phyloP scores from a whole-genome alignment of 768 basidiomycete genomes.

The Tylopilus rubrobrunneus region DNA sequence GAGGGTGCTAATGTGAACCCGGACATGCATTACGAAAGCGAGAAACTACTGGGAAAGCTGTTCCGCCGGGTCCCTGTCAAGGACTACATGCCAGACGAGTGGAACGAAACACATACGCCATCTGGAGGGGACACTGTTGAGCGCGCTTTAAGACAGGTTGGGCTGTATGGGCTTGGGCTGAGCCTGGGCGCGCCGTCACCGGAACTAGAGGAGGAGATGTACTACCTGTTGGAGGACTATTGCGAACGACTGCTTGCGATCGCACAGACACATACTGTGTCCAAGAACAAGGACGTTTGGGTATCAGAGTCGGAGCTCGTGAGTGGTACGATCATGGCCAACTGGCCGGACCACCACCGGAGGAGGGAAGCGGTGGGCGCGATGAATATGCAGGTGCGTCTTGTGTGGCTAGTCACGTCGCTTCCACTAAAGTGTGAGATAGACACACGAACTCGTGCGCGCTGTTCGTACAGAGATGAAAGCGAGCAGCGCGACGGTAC shows the following conservation, averaged over 20 bases:
- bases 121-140: conserved; percentile 28
- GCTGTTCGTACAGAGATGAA: conserved; percentile 35
- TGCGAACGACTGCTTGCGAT: conserved; percentile 32
- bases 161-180: conserved; percentile 33
- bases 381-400: conserved; percentile 43
- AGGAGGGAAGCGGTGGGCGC: conserved; percentile 37
- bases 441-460: conserved; percentile 39
- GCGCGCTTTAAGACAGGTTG: conserved; percentile 20
- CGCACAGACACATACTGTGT: conserved; percentile 34
- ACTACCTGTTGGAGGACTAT: conserved; percentile 34
- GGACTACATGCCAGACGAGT: conserved; percentile 29
- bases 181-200: conserved; percentile 18
- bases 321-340: conserved; percentile 44
- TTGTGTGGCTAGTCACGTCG: neutral
- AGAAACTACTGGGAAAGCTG: conserved; percentile 40
- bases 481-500: conserved; percentile 2
- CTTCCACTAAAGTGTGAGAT: conserved; percentile 6
- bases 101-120: conserved; percentile 16
- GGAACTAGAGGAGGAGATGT: conserved; percentile 37
- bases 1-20: conserved; percentile 32
- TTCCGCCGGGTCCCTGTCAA: conserved; percentile 42
- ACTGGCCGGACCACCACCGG: conserved; percentile 40
- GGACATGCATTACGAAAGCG: conserved; percentile 36
- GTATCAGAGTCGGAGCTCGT: conserved; percentile 42
- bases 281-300: conserved; percentile 32